phyloP scores from a whole-genome alignment of 495 filamentous ascomycete genomes.

The Trypethelium eluteriae region DNA sequence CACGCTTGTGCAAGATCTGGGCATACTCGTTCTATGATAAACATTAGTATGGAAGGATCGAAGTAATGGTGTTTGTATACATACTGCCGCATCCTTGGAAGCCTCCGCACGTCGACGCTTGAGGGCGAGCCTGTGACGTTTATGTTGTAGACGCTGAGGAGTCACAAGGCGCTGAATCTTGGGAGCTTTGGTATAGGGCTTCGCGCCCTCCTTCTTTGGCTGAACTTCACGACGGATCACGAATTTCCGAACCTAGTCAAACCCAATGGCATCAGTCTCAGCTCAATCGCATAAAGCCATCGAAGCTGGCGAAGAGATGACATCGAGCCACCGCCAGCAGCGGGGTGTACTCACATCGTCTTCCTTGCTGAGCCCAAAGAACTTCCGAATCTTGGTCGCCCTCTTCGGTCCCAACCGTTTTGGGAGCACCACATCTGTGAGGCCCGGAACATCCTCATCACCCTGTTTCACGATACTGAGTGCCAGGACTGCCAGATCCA shows the following conservation, averaged over 20 bases:
- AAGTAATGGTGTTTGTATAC: slow-evolving; percentile 33
- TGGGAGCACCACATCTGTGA: slow-evolving; percentile 94
- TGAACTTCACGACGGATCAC: slow-evolving; percentile 97
- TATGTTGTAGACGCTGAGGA: slow-evolving; percentile 99
- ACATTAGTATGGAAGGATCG: slow-evolving; percentile 21
- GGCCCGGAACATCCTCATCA: slow-evolving; percentile 81
- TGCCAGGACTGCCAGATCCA: slow-evolving; percentile 88
- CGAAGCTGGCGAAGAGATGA: slow-evolving; percentile 38
- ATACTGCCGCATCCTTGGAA: slow-evolving; percentile 95
- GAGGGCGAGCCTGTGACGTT: slow-evolving; percentile 91
- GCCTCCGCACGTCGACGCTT: slow-evolving; percentile 94
- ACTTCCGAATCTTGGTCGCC: slow-evolving; percentile 96
- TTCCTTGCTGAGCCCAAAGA: slow-evolving; percentile 99
- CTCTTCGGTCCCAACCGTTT: slow-evolving; percentile 98
- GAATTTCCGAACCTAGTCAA: slow-evolving; percentile 80
- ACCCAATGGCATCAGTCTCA: slow-evolving; percentile 34
- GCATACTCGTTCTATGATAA: slow-evolving; percentile 76
- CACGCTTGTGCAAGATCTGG: slow-evolving; percentile 86
- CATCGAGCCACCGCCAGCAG: slow-evolving; percentile 27
- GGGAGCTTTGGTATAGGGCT: slow-evolving; percentile 97
- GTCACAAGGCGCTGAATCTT: slow-evolving; percentile 98
- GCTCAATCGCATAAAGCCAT: slow-evolving; percentile 11
- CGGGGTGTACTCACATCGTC: slow-evolving; percentile 79
- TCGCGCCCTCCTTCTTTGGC: slow-evolving; percentile 87
- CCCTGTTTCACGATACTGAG: slow-evolving; percentile 96